Evolutionary conservation across 495 filamentous ascomycete genomes (phyloP).

Genomic region (Neurospora pannonica): DNA sequence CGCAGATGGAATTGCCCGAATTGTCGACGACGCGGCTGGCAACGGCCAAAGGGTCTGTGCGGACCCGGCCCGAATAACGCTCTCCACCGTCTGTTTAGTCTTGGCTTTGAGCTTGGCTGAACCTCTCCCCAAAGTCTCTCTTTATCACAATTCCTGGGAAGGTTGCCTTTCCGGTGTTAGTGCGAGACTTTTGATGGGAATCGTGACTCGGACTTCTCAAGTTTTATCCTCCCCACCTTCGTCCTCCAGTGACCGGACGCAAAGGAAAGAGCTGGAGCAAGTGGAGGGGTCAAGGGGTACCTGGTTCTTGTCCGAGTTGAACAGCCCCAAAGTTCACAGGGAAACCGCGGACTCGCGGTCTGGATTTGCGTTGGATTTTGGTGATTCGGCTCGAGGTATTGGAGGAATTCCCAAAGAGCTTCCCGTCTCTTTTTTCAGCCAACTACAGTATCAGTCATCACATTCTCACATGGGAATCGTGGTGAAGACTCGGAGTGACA

Average conservation of each 20-base stretch:
- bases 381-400: neutral
- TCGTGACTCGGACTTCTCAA: neutral
- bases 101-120: neutral
- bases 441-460: neutral
- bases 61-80: neutral
- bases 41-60: neutral
- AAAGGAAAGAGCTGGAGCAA: neutral
- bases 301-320: neutral
- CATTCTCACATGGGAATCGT: neutral
- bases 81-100: neutral
- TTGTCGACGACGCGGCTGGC: neutral
- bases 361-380: neutral
- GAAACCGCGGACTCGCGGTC: neutral
- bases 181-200: neutral
- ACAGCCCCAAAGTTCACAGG: neutral
- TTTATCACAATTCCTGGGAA: neutral
- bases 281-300: neutral
- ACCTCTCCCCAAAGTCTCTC: neutral
- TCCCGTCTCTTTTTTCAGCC: neutral
- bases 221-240: neutral
- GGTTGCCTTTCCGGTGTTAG: neutral
- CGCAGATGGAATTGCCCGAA: neutral
- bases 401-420: neutral
- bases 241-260: neutral
- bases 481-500: neutral